Base-by-base conservation (phyloP, 73 alveolate species). In the Paramecium caudatum region DNA sequence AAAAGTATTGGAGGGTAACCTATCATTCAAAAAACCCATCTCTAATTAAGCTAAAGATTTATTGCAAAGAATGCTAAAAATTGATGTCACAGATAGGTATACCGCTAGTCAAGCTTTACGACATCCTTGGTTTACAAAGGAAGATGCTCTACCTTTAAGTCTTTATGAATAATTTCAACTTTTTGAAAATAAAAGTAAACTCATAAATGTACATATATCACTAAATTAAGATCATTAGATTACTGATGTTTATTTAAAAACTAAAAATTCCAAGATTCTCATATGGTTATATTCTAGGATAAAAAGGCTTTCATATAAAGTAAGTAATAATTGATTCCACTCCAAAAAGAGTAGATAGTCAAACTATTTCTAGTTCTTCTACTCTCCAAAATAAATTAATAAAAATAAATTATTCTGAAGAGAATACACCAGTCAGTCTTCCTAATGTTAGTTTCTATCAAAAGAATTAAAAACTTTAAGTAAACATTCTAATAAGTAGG, bases 91-190 rank as follows among this genome's bases (percentile, higher is more conserved):
- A 25, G 84, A 68, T 16, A 34, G 84, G 17, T 68, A 68, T 68
- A 68, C 84, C 1, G 84, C 84, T 16, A 15, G 17, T 68, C 61
- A 68, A 68, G 84, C 84, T 6, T 68, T 68, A 16, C 5, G 37
- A 16, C 84, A 68, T 68, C 84, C 84, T 34, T 68, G 47, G 47
- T 16, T 68, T 33, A 68, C 84, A 10, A 37, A 37, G 16, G 25
- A 32, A 15, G 84, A 68, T n/a, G 19, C 17, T 34, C 7, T 68
- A 16, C 84, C 84, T 0, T 37, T 68, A 68, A 68, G 84, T 68
- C 36, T 68, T 15, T 68, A 25, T 32, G 84, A 68, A 68, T 68
- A 68, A 68, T 34, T 68, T 68, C 25, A 68, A 34, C 37, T 68
- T 6, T 34, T 68, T 37, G 84, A 68, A 17, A 32, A 43, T 43